These are phyloP conservation scores for Yamadazyma conglobata DNA, from an alignment of 1,139 yeast species.

Conservation along the genomic window DNA sequence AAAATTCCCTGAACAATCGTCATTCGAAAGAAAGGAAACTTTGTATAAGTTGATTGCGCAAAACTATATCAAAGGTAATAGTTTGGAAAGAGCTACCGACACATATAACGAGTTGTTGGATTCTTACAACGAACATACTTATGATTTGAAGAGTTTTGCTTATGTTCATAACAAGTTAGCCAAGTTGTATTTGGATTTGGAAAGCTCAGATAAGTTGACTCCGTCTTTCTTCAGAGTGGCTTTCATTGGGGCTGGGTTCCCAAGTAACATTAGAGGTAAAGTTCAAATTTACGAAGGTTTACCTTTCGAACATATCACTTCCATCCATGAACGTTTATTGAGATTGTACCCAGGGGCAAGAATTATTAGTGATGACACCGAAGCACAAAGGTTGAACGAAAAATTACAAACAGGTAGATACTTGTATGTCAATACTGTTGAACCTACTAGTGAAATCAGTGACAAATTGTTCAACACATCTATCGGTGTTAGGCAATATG, in stretches of 20 bases:
- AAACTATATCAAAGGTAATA: slow-evolving; percentile 68
- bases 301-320: slow-evolving; percentile 83
- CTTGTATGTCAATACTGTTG: slow-evolving; percentile 69
- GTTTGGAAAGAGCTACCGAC: slow-evolving; percentile 73
- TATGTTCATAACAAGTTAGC: slow-evolving; percentile 70
- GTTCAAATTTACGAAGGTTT: slow-evolving; percentile 82
- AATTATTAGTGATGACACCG: slow-evolving; percentile 64
- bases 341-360: slow-evolving; percentile 82
- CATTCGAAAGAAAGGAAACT: slow-evolving; percentile 78
- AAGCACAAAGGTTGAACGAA: slow-evolving; percentile 48
- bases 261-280: slow-evolving; percentile 68
- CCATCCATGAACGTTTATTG: slow-evolving; percentile 74
- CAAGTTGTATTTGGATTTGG: slow-evolving; percentile 63
- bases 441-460: slow-evolving; percentile 58
- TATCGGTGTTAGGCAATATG: slow-evolving; percentile 63
- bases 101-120: slow-evolving; percentile 74
- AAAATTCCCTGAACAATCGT: slow-evolving; percentile 71
- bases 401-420: slow-evolving; percentile 67
- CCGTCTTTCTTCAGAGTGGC: slow-evolving; percentile 81
- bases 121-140: slow-evolving; percentile 70
- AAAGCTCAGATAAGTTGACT: slow-evolving; percentile 65
- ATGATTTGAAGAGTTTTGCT: slow-evolving; percentile 74
- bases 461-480: slow-evolving; percentile 47
- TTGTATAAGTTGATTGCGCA: slow-evolving; percentile 69
- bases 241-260: slow-evolving; percentile 84